These are phyloP conservation scores for Davidsoniella eucalypti DNA, from an alignment of 2,329 filamentous ascomycete species.

Conservation along the genomic window DNA sequence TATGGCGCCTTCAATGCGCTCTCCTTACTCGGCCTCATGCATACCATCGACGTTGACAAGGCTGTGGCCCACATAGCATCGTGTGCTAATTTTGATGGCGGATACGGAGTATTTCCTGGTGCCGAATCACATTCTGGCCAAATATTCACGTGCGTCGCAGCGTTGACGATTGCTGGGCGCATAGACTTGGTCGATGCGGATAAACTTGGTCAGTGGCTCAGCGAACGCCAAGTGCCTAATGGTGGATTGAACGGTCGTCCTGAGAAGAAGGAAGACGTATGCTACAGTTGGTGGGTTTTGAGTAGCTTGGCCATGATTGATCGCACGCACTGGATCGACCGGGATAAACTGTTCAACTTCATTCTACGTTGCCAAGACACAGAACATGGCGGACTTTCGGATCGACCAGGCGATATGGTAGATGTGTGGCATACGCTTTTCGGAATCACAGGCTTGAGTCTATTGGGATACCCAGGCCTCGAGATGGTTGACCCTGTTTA, in stretches of 20 bases:
- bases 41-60: constrained; percentile 60
- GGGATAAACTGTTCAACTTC: constrained; percentile 58
- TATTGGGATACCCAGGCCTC: constrained; percentile 62
- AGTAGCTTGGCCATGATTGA: constrained; percentile 82
- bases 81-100: constrained; percentile 88
- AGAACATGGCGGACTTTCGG: constrained; percentile 70
- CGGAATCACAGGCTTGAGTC: constrained; percentile 70
- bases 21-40: constrained; percentile 60
- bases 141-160: constrained; percentile 85
- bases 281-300: constrained; percentile 98
- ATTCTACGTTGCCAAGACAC: constrained; percentile 81
- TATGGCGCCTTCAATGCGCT: constrained; percentile 82
- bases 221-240: constrained; percentile 73
- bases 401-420: constrained; percentile 84
- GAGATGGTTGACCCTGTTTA: constrained; percentile 78
- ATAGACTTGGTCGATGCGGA: constrained; percentile 72
- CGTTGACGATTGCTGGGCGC: constrained; percentile 65
- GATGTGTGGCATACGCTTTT: constrained; percentile 96
- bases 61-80: constrained; percentile 64
- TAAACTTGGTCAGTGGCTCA: constrained; percentile 75
- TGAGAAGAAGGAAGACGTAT: constrained; percentile 91
- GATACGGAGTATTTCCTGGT: constrained; percentile 76
- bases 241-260: constrained; percentile 88
- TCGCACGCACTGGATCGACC: constrained; percentile 84
- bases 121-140: constrained; percentile 92